phyloP scores from a whole-genome alignment of 2,329 filamentous ascomycete species.

The Dactylellina drechsleri region DNA sequence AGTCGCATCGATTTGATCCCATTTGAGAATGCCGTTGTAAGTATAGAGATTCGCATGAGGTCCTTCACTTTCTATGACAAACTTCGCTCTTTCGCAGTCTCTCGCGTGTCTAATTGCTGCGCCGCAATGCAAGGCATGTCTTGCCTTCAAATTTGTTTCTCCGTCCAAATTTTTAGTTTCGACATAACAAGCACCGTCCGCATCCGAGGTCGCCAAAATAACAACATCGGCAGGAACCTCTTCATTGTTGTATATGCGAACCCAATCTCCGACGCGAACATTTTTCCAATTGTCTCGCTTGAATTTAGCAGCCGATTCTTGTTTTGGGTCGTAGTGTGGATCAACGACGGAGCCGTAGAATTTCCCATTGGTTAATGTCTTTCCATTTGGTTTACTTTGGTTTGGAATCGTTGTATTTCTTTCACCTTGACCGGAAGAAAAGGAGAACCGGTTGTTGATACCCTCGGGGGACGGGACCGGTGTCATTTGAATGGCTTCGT shows the following conservation, averaged over 20 bases:
- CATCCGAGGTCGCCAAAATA: conserved; percentile 89
- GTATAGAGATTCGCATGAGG: conserved; percentile 95
- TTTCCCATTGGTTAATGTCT: conserved; percentile 48
- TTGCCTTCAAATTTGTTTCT: conserved; percentile 96
- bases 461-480: conserved; percentile 85
- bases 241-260: conserved; percentile 95
- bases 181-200: conserved; percentile 93
- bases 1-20: conserved; percentile 77
- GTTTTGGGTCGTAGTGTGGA: conserved; percentile 66
- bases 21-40: conserved; percentile 88
- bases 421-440: conserved; percentile 57
- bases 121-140: conserved; percentile 87
- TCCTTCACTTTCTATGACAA: conserved; percentile 86
- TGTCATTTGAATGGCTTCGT: conserved; percentile 83
- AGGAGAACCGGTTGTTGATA: conserved; percentile 63
- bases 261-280: conserved; percentile 92
- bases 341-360: conserved; percentile 77
- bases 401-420: conserved; percentile 30
- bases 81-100: conserved; percentile 90
- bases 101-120: conserved; percentile 84
- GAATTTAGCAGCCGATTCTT: conserved; percentile 75
- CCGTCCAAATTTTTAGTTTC: conserved; percentile 98
- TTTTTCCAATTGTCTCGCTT: conserved; percentile 96
- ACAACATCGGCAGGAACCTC: conserved; percentile 94
- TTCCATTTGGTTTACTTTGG: conserved; percentile 50